Conservation (phyloP, 2,329 filamentous ascomycete genomes). For the Penicillium sp. region DNA sequence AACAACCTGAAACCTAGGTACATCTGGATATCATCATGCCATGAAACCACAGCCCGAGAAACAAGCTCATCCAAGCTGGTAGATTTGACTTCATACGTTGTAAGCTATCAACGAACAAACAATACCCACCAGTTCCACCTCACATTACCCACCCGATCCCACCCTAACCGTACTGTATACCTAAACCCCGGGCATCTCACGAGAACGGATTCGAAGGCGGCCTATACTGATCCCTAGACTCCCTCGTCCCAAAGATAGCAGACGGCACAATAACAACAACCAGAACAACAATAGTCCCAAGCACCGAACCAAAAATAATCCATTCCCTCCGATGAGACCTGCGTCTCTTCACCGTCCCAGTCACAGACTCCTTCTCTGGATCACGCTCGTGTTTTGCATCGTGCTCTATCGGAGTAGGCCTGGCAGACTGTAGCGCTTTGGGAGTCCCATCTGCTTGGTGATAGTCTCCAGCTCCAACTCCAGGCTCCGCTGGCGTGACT, state of each 20-base stretch:
- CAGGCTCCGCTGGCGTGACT: background rate
- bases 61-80: no score
- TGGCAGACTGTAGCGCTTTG: no score
- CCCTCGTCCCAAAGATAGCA: slow-evolving; percentile 4
- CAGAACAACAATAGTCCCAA: slow-evolving; percentile 5
- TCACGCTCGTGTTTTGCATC: background rate
- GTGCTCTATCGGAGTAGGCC: no score
- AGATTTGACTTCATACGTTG: background rate
- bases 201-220: background rate
- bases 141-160: background rate
- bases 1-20: no score
- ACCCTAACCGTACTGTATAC: background rate
- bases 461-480: background rate
- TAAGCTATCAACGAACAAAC: background rate
- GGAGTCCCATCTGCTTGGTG: background rate
- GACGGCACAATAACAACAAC: slow-evolving; percentile 10
- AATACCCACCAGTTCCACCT: background rate
- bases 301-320: slow-evolving; percentile 1
- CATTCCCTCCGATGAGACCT: slow-evolving; percentile 3
- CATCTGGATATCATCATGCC: no score
- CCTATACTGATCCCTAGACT: slow-evolving; percentile 1
- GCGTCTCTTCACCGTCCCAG: slow-evolving; percentile 4
- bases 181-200: background rate
- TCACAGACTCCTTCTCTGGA: slow-evolving; percentile 2
- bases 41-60: no score